A percentile compares a stretch with the other conserved stretches of the same genome.
Evolutionary conservation across 495 filamentous ascomycete genomes (phyloP).

Genomic region (Penicillium paradoxum): DNA sequence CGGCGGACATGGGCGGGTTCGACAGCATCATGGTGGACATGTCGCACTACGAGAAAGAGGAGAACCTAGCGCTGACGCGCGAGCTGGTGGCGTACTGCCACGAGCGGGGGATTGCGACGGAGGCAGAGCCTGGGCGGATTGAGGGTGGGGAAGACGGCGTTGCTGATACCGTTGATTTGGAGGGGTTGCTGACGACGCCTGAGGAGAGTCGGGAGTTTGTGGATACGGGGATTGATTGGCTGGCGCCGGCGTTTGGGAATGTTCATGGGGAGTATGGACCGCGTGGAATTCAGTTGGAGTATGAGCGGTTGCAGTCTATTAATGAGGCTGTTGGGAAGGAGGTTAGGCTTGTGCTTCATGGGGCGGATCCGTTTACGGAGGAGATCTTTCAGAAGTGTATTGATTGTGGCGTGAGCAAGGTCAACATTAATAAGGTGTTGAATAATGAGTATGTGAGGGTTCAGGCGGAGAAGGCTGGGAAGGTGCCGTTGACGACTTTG

Average conservation of each 20-base stretch:
- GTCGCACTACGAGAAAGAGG: constrained; percentile 76
- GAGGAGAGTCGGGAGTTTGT: constrained; percentile 76
- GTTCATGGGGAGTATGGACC: constrained; percentile 81
- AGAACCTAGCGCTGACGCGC: constrained; percentile 67
- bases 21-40: constrained; percentile 84
- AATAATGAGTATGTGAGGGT: constrained; percentile 64
- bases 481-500: constrained; percentile 60
- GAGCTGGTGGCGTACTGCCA: constrained; percentile 70
- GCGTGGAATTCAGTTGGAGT: constrained; percentile 67
- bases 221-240: constrained; percentile 72
- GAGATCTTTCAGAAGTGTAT: constrained; percentile 66
- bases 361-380: constrained; percentile 68
- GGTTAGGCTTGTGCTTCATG: constrained; percentile 70
- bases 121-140: constrained; percentile 78
- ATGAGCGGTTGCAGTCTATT: constrained; percentile 61
- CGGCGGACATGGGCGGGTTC: constrained; percentile 62
- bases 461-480: constrained; percentile 61
- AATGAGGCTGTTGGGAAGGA: constrained; percentile 54
- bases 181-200: constrained; percentile 69
- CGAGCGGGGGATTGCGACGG: constrained; percentile 67
- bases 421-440: constrained; percentile 82
- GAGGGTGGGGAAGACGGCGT: constrained; percentile 84
- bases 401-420: constrained; percentile 64
- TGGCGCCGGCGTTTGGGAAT: constrained; percentile 82
- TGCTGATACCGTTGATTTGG: constrained; percentile 67